phyloP scores from a whole-genome alignment of 2,329 filamentous ascomycete genomes.

The Aspergillus viridinutans region DNA sequence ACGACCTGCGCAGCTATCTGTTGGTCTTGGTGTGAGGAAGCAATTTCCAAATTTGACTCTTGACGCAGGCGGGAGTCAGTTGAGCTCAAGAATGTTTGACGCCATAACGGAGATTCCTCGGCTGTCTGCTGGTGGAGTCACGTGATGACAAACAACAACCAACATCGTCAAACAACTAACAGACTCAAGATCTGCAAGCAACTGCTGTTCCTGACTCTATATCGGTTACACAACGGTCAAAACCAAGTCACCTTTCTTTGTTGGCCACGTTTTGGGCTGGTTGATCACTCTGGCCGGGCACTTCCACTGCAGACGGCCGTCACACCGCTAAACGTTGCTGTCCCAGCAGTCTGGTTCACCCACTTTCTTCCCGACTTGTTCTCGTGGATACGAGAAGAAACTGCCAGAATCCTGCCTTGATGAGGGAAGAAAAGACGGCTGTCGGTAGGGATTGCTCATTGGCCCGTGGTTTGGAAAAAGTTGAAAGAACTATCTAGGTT shows the following conservation, averaged over 20 bases:
- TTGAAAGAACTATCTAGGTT: not conserved
- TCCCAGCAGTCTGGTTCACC: conserved; percentile 12
- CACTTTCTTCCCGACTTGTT: conserved; percentile 6
- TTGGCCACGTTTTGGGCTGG: not conserved
- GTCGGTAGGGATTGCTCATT: not conserved
- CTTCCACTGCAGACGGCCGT: conserved; percentile 2
- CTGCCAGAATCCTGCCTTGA: not conserved
- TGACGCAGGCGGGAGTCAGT: not conserved
- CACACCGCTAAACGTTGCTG: conserved; percentile 12
- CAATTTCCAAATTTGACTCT: not conserved
- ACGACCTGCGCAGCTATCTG: not conserved
- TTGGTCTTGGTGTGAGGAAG: not conserved
- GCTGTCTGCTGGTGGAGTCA: not conserved
- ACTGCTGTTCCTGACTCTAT: not conserved
- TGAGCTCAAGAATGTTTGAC: not conserved
- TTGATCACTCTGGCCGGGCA: not conserved
- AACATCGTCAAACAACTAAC: not conserved
- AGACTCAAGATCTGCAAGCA: not conserved
- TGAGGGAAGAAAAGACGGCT: not conserved
- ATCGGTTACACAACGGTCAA: not conserved
- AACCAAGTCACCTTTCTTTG: not conserved
- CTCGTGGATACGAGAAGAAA: not conserved
- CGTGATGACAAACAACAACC: not conserved
- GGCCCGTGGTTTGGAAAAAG: not conserved
- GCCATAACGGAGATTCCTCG: not conserved